Evolutionary conservation across 1,139 yeast species (phyloP), one percentile per base, ranked within the genome.

Genomic region (Kodamaea alishanica): DNA sequence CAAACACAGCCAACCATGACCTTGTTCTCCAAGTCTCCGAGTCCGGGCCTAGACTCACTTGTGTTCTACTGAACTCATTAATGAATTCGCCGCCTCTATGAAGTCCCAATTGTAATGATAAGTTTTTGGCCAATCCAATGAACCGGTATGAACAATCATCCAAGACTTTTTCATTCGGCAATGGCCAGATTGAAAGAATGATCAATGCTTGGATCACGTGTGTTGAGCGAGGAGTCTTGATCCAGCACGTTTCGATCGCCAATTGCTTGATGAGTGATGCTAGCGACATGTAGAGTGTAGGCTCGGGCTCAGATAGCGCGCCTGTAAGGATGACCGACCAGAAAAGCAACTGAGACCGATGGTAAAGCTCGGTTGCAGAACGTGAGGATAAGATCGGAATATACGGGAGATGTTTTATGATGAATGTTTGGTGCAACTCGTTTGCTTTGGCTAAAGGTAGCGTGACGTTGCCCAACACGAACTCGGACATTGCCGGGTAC

Each of bases 21-120:
- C 96, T 71, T 1, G 97, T 88, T 58, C 97, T 74, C 97, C 97
- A 90, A 56, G 82, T 82, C 50, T 88, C 96, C 4, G 96, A 92
- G 60, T 89, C 89, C 0, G 95, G 94, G 5, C 76, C 77, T 56
- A 89, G 70, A 30, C 87, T 77, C 4, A 86, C 94, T 57, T 90
- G 97, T 24, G 92, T 86, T 51, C 97, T 73, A 8, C 94, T 83
- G 51, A 90, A 90, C 55, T 90, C 97, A 48, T 84, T 82, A 49
- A 89, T 87, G 55, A 89, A 90, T 56, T 86, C 86, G 6, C 75
- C 77, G 12, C 97, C 97, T 48, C 97, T 71, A 58, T 90, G 97
- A 46, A 90, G 69, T n/a, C 97, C 97, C 32, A 90, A 64, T 57
- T 90, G 97, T 52, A 85, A 76, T 0, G 95, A 87, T 36, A 90